phyloP scores from a whole-genome alignment of 2,329 filamentous ascomycete genomes.

The Fusarium fujikuroi region DNA sequence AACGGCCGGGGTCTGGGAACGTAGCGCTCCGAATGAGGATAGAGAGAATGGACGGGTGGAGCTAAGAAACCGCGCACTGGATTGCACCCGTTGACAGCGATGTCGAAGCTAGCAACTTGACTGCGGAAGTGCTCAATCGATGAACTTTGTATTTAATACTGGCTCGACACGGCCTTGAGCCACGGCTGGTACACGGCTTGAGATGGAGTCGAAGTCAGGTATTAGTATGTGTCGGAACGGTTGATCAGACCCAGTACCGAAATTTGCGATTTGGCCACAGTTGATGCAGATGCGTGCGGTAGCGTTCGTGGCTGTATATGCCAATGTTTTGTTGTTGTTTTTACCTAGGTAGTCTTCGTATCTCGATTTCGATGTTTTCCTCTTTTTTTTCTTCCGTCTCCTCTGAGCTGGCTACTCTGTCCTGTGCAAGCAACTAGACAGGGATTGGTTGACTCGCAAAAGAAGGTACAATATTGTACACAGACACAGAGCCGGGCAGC shows the following conservation, averaged over 20 bases:
- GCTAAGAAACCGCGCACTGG: conserved; percentile 49
- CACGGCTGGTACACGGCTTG: conserved; percentile 38
- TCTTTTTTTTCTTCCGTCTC: background rate
- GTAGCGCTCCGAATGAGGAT: conserved; percentile 32
- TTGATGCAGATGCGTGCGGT: background rate
- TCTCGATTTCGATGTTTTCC: background rate
- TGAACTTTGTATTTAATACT: conserved; percentile 20
- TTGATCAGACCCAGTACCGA: conserved; percentile 16
- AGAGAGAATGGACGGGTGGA: conserved; percentile 37
- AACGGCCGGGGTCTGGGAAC: conserved; percentile 45
- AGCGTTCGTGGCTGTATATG: background rate
- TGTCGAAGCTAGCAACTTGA: conserved; percentile 42
- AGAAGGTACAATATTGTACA: conserved; percentile 25
- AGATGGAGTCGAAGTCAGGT: conserved; percentile 28
- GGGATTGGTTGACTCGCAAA: conserved; percentile 19
- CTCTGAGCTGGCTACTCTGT: background rate
- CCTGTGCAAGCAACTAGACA: conserved; percentile 7
- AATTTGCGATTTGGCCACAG: background rate
- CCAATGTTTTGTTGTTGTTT: conserved; percentile 3
- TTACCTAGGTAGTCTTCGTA: background rate
- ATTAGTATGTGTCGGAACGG: conserved; percentile 31
- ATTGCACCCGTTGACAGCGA: conserved; percentile 46
- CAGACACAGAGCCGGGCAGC: conserved; percentile 37
- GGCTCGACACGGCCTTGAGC: conserved; percentile 34
- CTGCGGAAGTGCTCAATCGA: conserved; percentile 23